Evolutionary conservation across 495 filamentous ascomycete genomes (phyloP).

Genomic region (Monascus purpureus): DNA sequence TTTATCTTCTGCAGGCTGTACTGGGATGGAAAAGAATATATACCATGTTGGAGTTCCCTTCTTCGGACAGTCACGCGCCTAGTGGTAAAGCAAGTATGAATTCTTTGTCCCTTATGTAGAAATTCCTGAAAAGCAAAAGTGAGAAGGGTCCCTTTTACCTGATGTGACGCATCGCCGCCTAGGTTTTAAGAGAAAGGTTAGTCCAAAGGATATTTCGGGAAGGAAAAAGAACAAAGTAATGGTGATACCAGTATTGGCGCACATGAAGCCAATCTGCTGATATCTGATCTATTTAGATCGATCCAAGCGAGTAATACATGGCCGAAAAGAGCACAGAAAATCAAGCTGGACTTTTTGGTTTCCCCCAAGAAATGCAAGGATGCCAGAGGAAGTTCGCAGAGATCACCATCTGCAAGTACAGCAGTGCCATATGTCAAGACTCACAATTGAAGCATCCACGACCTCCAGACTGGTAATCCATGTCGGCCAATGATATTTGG

Average conservation of each 20-base stretch:
- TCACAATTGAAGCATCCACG: constrained; percentile 74
- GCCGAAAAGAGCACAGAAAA: too few species aligned
- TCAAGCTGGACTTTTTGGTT: too few species aligned
- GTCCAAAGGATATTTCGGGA: constrained; percentile 4
- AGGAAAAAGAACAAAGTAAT: constrained; percentile 4
- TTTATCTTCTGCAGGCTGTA: constrained; percentile 1
- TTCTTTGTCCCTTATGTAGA: constrained; percentile 1
- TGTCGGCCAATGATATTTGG: constrained; percentile 13
- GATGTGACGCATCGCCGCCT: constrained; percentile 69
- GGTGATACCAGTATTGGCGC: background rate
- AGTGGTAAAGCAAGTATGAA: constrained; percentile 13
- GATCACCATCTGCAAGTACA: too few species aligned
- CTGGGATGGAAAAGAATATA: constrained; percentile 11
- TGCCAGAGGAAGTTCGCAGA: too few species aligned
- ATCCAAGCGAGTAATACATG: too few species aligned
- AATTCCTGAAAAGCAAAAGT: background rate
- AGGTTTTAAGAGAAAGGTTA: constrained; percentile 11
- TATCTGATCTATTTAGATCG: too few species aligned
- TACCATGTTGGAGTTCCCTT: constrained; percentile 86
- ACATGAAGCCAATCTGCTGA: too few species aligned
- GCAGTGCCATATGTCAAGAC: constrained; percentile 30
- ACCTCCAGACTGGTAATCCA: constrained; percentile 38
- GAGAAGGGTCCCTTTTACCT: constrained; percentile 29
- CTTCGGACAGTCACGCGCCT: constrained; percentile 91
- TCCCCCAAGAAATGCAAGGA: too few species aligned